A percentile compares a stretch with the other conserved stretches of the same genome.
These are phyloP conservation scores for Hyphodiscus hymeniophilus DNA, from an alignment of 495 filamentous ascomycete species.

Conservation along the genomic window DNA sequence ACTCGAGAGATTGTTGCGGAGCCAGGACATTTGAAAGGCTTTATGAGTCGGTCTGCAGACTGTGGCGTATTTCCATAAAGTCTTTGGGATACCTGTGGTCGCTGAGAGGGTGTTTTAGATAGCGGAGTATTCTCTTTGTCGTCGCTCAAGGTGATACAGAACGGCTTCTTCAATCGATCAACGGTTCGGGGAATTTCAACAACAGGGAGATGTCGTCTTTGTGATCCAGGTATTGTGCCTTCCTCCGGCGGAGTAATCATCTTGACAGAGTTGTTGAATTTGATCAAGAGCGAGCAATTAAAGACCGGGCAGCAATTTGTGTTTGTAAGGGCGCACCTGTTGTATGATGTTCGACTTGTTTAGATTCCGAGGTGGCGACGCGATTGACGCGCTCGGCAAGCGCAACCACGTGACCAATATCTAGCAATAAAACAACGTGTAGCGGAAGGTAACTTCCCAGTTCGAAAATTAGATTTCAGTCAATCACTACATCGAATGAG, in stretches of 20 bases:
- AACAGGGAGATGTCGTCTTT: conserved; percentile 14
- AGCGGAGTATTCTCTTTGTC: conserved; percentile 23
- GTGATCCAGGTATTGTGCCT: too few relatives aligned
- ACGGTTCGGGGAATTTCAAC: conserved; percentile 34
- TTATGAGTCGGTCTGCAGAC: conserved; percentile 60
- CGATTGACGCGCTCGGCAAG: neutral
- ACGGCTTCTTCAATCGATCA: conserved; percentile 75
- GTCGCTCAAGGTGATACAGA: conserved; percentile 37
- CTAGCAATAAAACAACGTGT: too few relatives aligned
- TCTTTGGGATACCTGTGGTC: conserved; percentile 7
- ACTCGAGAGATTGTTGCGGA: conserved; percentile 59
- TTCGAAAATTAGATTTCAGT: too few relatives aligned
- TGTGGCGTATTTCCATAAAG: conserved; percentile 29
- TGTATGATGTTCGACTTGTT: too few relatives aligned
- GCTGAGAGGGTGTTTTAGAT: neutral
- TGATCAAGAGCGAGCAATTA: too few relatives aligned
- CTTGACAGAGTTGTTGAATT: neutral
- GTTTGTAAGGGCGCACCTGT: too few relatives aligned
- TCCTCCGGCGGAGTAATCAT: conserved; percentile 21
- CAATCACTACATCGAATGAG: too few relatives aligned
- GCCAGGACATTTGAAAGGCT: conserved; percentile 91
- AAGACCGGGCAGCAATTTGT: too few relatives aligned
- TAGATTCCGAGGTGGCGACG: neutral
- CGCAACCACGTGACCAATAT: neutral
- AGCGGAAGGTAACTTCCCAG: too few relatives aligned